Conservation (phyloP, 805 yeast species). For the Saturnispora besseyi region DNA sequence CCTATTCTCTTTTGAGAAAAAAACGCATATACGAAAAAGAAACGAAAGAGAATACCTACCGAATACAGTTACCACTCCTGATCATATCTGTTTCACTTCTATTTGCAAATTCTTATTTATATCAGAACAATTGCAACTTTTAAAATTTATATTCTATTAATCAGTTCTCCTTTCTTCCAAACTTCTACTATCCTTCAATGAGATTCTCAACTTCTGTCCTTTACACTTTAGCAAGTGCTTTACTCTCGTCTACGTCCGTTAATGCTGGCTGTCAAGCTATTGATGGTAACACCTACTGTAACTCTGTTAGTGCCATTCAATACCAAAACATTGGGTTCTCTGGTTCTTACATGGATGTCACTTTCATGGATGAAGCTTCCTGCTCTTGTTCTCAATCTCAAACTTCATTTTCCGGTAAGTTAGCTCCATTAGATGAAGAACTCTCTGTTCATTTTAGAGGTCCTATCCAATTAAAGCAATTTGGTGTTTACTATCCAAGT, state of each 20-base stretch:
- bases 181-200: slow-evolving; percentile 6
- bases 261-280: slow-evolving; percentile 28
- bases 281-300: slow-evolving; percentile 81
- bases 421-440: slow-evolving; percentile 81
- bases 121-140: not conserved
- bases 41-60: not conserved
- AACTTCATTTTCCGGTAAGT: slow-evolving; percentile 54
- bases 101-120: not conserved
- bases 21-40: not conserved
- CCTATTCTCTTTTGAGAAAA: not conserved
- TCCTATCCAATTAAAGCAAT: slow-evolving; percentile 68
- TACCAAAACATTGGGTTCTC: slow-evolving; percentile 70
- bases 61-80: not conserved
- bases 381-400: slow-evolving; percentile 63
- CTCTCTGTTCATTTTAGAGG: slow-evolving; percentile 87
- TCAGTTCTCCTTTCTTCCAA: not conserved
- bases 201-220: slow-evolving; percentile 11
- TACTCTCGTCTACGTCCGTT: slow-evolving; percentile 17
- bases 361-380: slow-evolving; percentile 49
- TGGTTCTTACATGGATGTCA: slow-evolving; percentile 68
- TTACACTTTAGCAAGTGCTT: slow-evolving; percentile 9
- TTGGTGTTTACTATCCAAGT: slow-evolving; percentile 81
- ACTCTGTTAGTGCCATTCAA: slow-evolving; percentile 45
- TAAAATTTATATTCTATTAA: no score
- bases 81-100: not conserved